These are phyloP conservation scores for Solanum infundibuliforme DNA, from an alignment of 257 asterid species.

Conservation along the genomic window DNA sequence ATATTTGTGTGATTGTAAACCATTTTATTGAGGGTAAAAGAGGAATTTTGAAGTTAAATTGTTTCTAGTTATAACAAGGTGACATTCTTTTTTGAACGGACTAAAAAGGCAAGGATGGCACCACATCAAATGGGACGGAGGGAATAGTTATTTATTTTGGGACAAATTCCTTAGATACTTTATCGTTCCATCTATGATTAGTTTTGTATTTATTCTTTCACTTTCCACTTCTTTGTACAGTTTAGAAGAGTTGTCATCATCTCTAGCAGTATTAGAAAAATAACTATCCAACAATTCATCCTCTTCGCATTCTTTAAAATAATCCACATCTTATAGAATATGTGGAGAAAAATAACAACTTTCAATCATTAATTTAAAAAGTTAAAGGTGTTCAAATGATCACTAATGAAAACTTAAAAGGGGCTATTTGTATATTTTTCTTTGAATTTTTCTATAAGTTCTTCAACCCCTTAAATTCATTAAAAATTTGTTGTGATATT, in stretches of 20 bases:
- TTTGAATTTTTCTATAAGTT: neutral
- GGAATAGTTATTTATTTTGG: too few species aligned
- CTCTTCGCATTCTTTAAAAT: neutral
- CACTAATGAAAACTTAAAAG: neutral
- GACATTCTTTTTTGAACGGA: too few species aligned
- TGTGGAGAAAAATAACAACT: neutral
- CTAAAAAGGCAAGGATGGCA: too few species aligned
- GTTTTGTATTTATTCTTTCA: too few species aligned
- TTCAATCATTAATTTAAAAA: neutral
- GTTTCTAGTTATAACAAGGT: too few species aligned
- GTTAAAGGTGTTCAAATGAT: neutral
- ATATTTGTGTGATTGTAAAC: too few species aligned
- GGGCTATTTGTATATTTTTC: neutral
- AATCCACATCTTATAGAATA: neutral
- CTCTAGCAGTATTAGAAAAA: neutral
- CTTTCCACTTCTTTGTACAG: too few species aligned
- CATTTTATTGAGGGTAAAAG: too few species aligned
- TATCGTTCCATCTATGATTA: too few species aligned
- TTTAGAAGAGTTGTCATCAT: neutral
- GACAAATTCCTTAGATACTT: too few species aligned
- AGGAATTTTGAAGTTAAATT: too few species aligned
- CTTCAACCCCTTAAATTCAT: neutral
- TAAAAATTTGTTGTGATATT: neutral
- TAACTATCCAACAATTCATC: neutral
- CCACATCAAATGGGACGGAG: too few species aligned